These are phyloP conservation scores for Mariannaea sp. DNA, from an alignment of 2,329 filamentous ascomycete genomes.

Conservation along the genomic window DNA sequence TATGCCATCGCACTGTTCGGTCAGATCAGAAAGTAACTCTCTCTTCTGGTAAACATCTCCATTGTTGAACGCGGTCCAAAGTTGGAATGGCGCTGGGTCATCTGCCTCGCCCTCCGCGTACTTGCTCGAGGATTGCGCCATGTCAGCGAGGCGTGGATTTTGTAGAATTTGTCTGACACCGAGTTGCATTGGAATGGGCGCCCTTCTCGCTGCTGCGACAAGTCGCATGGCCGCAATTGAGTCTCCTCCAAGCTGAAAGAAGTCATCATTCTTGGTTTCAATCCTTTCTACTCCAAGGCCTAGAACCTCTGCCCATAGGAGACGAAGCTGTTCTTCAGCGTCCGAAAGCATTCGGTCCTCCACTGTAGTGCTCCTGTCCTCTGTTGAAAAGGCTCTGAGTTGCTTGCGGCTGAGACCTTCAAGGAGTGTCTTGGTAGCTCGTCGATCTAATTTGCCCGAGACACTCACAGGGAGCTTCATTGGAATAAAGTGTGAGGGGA, in stretches of 20 bases:
- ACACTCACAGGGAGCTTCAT: background rate
- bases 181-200: background rate
- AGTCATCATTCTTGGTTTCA: conserved; percentile 50
- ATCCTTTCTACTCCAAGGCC: conserved; percentile 41
- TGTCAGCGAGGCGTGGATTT: background rate
- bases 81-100: background rate
- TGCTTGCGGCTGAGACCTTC: background rate
- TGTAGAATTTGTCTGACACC: conserved; percentile 44
- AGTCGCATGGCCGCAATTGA: conserved; percentile 52
- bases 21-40: no score
- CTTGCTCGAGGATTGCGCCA: conserved; percentile 16
- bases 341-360: no score
- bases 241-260: conserved; percentile 55
- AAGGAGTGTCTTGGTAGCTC: background rate
- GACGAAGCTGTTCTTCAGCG: conserved; percentile 32
- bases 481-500: background rate
- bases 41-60: background rate
- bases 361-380: no score
- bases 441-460: conserved; percentile 17
- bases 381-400: background rate
- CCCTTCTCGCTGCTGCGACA: no score
- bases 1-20: no score
- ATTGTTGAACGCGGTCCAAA: background rate
- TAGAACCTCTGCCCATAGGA: conserved; percentile 46
- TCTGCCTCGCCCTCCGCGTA: background rate